Percentiles rank a stretch among this genome's conserved stretches.
phyloP scores from a whole-genome alignment of 2,329 filamentous ascomycete species.

The Fusarium coffeatum region DNA sequence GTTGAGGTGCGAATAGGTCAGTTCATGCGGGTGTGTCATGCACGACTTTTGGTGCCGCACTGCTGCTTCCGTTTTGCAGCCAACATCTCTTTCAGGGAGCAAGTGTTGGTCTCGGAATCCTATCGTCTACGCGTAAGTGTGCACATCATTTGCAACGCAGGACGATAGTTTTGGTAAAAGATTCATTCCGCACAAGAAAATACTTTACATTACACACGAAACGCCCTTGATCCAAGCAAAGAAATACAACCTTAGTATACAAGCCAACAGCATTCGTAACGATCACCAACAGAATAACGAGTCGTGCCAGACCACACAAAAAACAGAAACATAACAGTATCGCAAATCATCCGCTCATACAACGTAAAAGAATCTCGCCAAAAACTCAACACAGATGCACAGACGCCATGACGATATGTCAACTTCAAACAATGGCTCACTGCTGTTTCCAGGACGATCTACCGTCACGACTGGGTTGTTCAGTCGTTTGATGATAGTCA shows the following conservation, averaged over 20 bases:
- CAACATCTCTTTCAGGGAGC: slow-evolving; percentile 2
- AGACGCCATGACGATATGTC: neutral
- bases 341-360: neutral
- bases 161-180: neutral
- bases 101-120: neutral
- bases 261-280: neutral
- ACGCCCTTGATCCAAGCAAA: neutral
- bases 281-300: slow-evolving; percentile 1
- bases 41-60: slow-evolving; percentile 1
- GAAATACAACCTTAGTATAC: neutral
- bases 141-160: neutral
- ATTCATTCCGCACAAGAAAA: too few species aligned
- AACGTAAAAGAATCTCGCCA: neutral
- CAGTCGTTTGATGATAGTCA: neutral
- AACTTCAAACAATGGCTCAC: neutral
- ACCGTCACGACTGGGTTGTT: neutral
- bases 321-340: neutral
- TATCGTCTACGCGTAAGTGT: neutral
- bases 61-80: slow-evolving; percentile 17
- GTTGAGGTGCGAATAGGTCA: slow-evolving; percentile 4
- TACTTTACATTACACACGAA: neutral
- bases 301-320: neutral
- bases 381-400: neutral
- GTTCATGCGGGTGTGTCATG: neutral
- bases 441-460: neutral